Conservation (phyloP, 2,329 filamentous ascomycete genomes). For the Talaromyces sp. region DNA sequence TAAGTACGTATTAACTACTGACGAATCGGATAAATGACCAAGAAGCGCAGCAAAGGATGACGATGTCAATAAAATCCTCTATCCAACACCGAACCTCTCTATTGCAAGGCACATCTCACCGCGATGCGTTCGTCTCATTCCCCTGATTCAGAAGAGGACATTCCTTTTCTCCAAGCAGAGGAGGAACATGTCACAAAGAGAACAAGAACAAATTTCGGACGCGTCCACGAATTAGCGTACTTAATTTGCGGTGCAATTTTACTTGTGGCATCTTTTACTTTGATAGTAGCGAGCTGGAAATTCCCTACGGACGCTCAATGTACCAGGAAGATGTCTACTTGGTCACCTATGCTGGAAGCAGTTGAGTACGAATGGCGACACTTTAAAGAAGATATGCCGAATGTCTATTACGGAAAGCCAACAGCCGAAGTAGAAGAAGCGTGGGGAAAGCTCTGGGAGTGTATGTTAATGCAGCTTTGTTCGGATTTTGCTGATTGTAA, state of each 20-base stretch:
- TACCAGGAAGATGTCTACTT: slow-evolving; percentile 1
- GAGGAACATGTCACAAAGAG: background rate
- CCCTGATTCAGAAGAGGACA: background rate
- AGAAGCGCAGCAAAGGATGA: too few species aligned
- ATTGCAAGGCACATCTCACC: background rate
- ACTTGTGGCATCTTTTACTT: background rate
- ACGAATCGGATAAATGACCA: too few species aligned
- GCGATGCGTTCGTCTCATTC: background rate
- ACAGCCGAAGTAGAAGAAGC: background rate
- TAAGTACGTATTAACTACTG: too few species aligned
- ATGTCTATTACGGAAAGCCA: slow-evolving; percentile 2
- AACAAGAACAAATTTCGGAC: background rate
- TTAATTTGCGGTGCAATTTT: background rate
- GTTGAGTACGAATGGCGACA: slow-evolving; percentile 4
- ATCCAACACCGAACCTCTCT: too few species aligned
- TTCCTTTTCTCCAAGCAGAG: background rate
- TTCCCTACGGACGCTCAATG: background rate
- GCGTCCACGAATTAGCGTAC: background rate
- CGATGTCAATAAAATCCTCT: too few species aligned
- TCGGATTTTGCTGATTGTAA: background rate
- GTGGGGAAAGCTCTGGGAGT: slow-evolving; percentile 4
- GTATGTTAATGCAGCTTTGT: background rate
- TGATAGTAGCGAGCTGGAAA: background rate
- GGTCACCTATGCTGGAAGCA: slow-evolving; percentile 6
- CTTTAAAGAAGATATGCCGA: background rate